phyloP scores from a whole-genome alignment of 768 basidiomycete genomes.

The Rhodocollybia butyracea region DNA sequence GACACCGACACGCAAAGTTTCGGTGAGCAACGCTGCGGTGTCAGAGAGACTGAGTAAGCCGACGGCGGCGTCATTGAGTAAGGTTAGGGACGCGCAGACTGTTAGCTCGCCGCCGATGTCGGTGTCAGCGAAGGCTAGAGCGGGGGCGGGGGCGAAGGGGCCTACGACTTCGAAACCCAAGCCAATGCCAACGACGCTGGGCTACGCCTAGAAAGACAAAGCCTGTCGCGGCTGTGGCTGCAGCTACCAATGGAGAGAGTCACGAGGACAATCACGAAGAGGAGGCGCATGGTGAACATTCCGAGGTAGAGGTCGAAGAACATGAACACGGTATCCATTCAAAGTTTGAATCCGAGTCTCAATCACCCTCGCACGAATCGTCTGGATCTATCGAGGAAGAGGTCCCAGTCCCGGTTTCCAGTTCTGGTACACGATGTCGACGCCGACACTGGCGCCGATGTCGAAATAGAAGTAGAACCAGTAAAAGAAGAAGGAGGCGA shows the following conservation, averaged over 20 bases:
- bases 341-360: not conserved
- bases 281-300: no score
- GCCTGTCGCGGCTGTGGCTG: no score
- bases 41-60: slow-evolving; percentile 77
- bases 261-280: not conserved
- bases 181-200: no score
- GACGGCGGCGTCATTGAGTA: slow-evolving; percentile 70
- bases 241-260: no score
- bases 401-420: no score
- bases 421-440: no score
- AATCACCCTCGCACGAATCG: no score
- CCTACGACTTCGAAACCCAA: no score
- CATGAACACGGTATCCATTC: not conserved
- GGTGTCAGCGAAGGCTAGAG: slow-evolving; percentile 15
- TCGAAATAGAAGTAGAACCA: no score
- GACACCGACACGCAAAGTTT: slow-evolving; percentile 51
- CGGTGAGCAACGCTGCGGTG: slow-evolving; percentile 47
- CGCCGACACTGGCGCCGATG: no score
- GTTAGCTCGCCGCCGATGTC: slow-evolving; percentile 18
- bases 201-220: no score
- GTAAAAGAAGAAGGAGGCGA: not conserved
- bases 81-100: slow-evolving; percentile 43
- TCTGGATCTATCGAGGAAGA: no score
- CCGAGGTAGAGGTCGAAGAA: not conserved
- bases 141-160: not conserved